These are phyloP conservation scores for Amphirosellinia nigrospora DNA, from an alignment of 495 filamentous ascomycete genomes.

Conservation along the genomic window DNA sequence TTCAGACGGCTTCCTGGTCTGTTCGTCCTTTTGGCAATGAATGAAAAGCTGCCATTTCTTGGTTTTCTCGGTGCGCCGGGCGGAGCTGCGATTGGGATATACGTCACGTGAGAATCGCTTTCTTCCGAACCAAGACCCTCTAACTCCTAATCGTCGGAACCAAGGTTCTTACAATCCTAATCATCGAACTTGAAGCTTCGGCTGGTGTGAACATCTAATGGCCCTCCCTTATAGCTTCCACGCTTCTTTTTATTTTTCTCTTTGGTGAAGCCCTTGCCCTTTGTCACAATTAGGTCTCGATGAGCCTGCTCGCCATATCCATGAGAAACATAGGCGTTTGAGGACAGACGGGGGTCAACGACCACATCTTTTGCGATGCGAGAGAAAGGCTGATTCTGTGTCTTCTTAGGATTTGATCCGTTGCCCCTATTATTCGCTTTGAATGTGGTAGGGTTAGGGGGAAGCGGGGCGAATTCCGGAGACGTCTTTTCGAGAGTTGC, in stretches of 20 bases:
- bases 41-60: neutral
- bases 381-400: conserved; percentile 66
- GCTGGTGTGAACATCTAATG: conserved; percentile 74
- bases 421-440: conserved; percentile 55
- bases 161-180: conserved; percentile 46
- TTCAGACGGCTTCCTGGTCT: neutral
- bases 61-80: conserved; percentile 17
- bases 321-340: conserved; percentile 79
- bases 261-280: conserved; percentile 98
- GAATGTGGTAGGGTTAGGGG: conserved; percentile 51
- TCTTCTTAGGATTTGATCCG: conserved; percentile 49
- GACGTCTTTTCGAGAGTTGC: conserved; percentile 50
- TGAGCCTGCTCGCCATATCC: conserved; percentile 89
- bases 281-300: conserved; percentile 85
- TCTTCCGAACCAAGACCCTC: neutral
- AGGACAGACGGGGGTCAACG: conserved; percentile 65
- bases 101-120: neutral
- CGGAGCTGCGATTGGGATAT: neutral
- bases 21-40: neutral
- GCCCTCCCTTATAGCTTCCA: conserved; percentile 84
- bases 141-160: conserved; percentile 15
- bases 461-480: conserved; percentile 48
- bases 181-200: conserved; percentile 89
- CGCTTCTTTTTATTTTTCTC: conserved; percentile 98
- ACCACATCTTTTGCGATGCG: conserved; percentile 63